Percentiles rank a stretch among this genome's conserved stretches.
Conservation (phyloP, 2,329 filamentous ascomycete species). For the Didymella sp. region DNA sequence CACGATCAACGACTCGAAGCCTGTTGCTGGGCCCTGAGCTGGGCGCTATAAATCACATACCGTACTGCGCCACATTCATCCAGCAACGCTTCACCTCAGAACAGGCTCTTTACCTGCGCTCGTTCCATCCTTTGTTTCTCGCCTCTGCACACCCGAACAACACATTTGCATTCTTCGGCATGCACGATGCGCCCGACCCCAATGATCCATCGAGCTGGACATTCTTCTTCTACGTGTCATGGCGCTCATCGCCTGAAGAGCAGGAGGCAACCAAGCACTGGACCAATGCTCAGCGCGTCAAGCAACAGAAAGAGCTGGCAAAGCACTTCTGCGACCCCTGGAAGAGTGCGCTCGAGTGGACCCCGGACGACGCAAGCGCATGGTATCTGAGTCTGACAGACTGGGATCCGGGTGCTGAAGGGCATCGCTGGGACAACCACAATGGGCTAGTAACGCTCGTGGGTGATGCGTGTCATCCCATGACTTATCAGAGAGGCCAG, state of each 20-base stretch:
- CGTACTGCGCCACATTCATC: conserved; percentile 56
- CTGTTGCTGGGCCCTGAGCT: conserved; percentile 38
- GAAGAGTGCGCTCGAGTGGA: conserved; percentile 50
- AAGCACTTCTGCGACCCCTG: conserved; percentile 54
- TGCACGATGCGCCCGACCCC: conserved; percentile 51
- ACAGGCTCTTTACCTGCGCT: conserved; percentile 54
- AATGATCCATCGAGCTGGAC: conserved; percentile 53
- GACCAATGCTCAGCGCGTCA: conserved; percentile 47
- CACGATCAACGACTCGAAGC: conserved; percentile 41
- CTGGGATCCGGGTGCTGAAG: conserved; percentile 45
- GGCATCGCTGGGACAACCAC: conserved; percentile 45
- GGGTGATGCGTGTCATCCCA: conserved; percentile 52
- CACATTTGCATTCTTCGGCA: conserved; percentile 56
- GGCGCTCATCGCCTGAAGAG: conserved; percentile 50
- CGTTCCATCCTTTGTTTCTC: conserved; percentile 56
- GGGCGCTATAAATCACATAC: conserved; percentile 48
- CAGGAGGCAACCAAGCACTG: conserved; percentile 50
- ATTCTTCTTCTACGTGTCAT: conserved; percentile 60
- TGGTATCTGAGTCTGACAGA: conserved; percentile 48
- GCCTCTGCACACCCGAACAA: conserved; percentile 54
- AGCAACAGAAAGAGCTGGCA: conserved; percentile 52
- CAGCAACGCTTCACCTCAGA: conserved; percentile 53
- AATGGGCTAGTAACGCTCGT: conserved; percentile 47
- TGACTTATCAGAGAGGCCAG: conserved; percentile 57
- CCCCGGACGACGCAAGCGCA: conserved; percentile 39